Percentiles rank a stretch among this genome's conserved stretches.
These are phyloP conservation scores for Pseudonectria foliicola DNA, from an alignment of 2,329 filamentous ascomycete genomes.

Conservation along the genomic window DNA sequence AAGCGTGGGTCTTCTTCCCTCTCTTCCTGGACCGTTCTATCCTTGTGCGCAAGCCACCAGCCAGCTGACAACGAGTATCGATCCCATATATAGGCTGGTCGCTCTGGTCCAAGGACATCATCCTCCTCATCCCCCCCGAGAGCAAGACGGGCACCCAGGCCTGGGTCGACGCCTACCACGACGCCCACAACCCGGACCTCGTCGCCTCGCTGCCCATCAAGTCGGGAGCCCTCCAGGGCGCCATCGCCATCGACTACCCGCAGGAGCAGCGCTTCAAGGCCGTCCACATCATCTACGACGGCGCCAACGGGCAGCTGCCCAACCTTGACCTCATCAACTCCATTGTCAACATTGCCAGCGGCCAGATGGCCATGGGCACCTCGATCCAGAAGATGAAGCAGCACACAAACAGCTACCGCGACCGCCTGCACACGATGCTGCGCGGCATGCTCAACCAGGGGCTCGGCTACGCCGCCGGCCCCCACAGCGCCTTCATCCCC, in stretches of 20 bases:
- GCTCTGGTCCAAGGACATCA: slow-evolving; percentile 97
- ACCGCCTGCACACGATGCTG: slow-evolving; percentile 80
- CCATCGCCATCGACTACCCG: slow-evolving; percentile 87
- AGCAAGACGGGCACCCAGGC: slow-evolving; percentile 86
- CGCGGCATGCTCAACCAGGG: slow-evolving; percentile 90
- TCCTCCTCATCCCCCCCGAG: slow-evolving; percentile 82
- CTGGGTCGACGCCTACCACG: slow-evolving; percentile 97
- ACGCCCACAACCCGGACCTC: slow-evolving; percentile 65
- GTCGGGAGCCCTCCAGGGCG: slow-evolving; percentile 86
- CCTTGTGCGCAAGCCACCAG: slow-evolving; percentile 10
- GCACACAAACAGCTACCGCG: slow-evolving; percentile 69
- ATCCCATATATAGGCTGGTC: slow-evolving; percentile 65
- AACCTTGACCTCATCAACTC: slow-evolving; percentile 97
- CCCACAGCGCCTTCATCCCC: slow-evolving; percentile 93
- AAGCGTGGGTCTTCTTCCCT: slow-evolving; percentile 49
- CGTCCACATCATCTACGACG: slow-evolving; percentile 89
- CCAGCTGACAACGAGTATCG: no score
- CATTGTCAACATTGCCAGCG: slow-evolving; percentile 75
- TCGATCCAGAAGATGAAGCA: slow-evolving; percentile 85
- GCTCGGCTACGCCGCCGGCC: slow-evolving; percentile 78
- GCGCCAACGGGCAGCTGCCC: slow-evolving; percentile 88
- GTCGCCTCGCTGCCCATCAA: slow-evolving; percentile 79
- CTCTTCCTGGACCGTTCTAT: neutral
- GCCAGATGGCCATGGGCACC: slow-evolving; percentile 85
- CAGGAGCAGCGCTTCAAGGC: slow-evolving; percentile 78